Evolutionary conservation across 2,329 filamentous ascomycete genomes (phyloP).

Genomic region (Ophiocordyceps australis): DNA sequence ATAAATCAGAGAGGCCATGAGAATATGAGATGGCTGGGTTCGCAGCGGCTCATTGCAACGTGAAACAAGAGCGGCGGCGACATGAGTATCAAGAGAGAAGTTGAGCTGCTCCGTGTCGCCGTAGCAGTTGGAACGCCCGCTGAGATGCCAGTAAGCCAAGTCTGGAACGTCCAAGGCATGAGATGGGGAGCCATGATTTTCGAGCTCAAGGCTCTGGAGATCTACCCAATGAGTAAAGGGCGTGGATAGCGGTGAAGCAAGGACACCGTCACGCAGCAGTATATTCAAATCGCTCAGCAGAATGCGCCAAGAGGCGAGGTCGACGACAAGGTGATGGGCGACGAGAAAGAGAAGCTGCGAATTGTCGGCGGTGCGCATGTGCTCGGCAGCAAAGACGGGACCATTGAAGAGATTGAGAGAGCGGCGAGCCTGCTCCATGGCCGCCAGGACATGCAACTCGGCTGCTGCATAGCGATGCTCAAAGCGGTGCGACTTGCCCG

Average conservation of each 20-base stretch:
- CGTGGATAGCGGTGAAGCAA: slow-evolving; percentile 23
- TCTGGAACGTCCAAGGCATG: slow-evolving; percentile 9
- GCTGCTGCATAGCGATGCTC: slow-evolving; percentile 20
- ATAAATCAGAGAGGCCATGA: slow-evolving; percentile 21
- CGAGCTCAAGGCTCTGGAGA: slow-evolving; percentile 18
- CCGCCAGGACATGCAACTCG: slow-evolving; percentile 19
- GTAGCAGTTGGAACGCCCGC: background rate
- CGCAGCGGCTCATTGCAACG: slow-evolving; percentile 20
- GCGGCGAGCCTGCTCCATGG: slow-evolving; percentile 21
- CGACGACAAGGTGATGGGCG: slow-evolving; percentile 32
- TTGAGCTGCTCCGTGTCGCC: background rate
- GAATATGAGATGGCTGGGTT: slow-evolving; percentile 23
- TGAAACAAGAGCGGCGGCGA: slow-evolving; percentile 19
- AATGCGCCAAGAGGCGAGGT: slow-evolving; percentile 30
- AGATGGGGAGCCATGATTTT: background rate
- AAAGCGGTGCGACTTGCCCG: slow-evolving; percentile 22
- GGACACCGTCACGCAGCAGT: slow-evolving; percentile 22
- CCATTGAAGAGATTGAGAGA: slow-evolving; percentile 29
- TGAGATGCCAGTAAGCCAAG: slow-evolving; percentile 24
- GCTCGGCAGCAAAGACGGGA: slow-evolving; percentile 29
- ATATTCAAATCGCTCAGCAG: slow-evolving; percentile 31
- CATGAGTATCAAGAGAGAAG: slow-evolving; percentile 8
- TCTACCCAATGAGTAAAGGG: slow-evolving; percentile 31
- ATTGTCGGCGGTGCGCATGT: slow-evolving; percentile 24
- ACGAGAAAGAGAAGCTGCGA: slow-evolving; percentile 28